Evolutionary conservation across 2,329 filamentous ascomycete genomes (phyloP).

Genomic region (Diplodia sapinea): DNA sequence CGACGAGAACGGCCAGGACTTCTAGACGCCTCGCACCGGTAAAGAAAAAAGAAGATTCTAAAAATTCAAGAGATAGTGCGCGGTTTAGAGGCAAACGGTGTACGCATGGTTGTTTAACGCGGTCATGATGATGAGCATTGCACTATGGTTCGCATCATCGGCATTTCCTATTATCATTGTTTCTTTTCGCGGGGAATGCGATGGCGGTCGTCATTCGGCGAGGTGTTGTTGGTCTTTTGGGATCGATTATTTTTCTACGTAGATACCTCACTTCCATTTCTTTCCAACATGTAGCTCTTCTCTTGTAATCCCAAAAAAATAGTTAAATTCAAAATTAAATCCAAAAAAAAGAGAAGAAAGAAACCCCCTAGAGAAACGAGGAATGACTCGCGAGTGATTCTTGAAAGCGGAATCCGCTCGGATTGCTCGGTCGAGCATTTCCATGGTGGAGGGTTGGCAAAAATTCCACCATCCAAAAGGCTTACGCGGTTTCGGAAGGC

Average conservation of each 20-base stretch:
- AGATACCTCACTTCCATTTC: conserved; percentile 12
- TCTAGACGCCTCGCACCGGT: conserved; percentile 10
- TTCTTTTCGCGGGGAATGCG: not conserved
- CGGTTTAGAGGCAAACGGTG: not conserved
- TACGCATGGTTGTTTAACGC: conserved; percentile 9
- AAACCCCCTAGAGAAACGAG: not conserved
- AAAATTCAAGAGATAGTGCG: not conserved
- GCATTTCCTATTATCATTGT: not conserved
- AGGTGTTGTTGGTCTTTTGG: conserved; percentile 15
- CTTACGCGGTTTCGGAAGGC: conserved; percentile 3
- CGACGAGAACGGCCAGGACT: conserved; percentile 39
- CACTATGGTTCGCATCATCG: conserved; percentile 23
- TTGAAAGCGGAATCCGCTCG: not conserved
- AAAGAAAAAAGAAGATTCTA: not conserved
- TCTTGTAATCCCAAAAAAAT: conserved; percentile 2
- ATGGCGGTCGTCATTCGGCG: not conserved
- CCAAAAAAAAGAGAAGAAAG: not conserved
- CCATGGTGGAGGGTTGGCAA: not conserved
- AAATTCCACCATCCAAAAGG: not conserved
- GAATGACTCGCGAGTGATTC: not conserved
- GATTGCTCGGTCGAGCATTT: not conserved
- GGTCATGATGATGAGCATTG: conserved; percentile 26
- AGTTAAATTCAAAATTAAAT: not conserved
- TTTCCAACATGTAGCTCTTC: conserved; percentile 3
- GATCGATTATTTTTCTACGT: not conserved